phyloP scores from a whole-genome alignment of 164 flowering plant species.

The Paratinospora sagittata region DNA sequence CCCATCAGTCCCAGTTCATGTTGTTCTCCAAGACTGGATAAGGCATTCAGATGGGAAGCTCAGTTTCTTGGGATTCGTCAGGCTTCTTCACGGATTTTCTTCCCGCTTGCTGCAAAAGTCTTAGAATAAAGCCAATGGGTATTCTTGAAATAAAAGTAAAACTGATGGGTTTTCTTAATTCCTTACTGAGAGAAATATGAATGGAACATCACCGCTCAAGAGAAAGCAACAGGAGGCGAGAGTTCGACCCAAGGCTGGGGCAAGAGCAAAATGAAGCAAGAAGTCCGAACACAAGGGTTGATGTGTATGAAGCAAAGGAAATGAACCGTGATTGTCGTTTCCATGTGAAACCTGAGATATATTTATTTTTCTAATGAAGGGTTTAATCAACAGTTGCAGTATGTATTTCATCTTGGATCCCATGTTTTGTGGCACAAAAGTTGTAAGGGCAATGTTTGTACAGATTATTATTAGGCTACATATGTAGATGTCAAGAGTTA shows the following conservation, averaged over 20 bases:
- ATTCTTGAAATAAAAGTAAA: no score
- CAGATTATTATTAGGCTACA: constrained; percentile 36
- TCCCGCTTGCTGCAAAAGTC: constrained; percentile 70
- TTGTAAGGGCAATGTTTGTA: constrained; percentile 38
- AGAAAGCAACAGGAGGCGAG: not conserved
- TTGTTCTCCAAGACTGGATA: constrained; percentile 94
- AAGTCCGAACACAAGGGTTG: not conserved
- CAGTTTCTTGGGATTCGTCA: constrained; percentile 86
- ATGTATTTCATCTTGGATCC: not conserved
- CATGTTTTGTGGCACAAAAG: constrained; percentile 23
- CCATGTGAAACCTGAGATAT: not conserved
- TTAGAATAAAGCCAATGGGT: constrained; percentile 7
- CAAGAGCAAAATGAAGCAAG: not conserved
- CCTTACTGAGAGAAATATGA: not conserved
- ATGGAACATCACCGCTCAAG: constrained; percentile 3
- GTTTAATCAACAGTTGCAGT: not conserved
- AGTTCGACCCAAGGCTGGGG: not conserved
- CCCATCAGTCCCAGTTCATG: constrained; percentile 86
- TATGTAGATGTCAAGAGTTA: constrained; percentile 4
- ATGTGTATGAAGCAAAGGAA: constrained; percentile 3
- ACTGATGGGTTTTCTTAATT: not conserved
- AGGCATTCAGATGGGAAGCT: constrained; percentile 90
- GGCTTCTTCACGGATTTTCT: constrained; percentile 78
- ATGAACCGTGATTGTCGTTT: constrained; percentile 4
- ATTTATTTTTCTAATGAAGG: not conserved